Conservation (phyloP, 2,329 filamentous ascomycete genomes). For the Aspergillus melleus region DNA sequence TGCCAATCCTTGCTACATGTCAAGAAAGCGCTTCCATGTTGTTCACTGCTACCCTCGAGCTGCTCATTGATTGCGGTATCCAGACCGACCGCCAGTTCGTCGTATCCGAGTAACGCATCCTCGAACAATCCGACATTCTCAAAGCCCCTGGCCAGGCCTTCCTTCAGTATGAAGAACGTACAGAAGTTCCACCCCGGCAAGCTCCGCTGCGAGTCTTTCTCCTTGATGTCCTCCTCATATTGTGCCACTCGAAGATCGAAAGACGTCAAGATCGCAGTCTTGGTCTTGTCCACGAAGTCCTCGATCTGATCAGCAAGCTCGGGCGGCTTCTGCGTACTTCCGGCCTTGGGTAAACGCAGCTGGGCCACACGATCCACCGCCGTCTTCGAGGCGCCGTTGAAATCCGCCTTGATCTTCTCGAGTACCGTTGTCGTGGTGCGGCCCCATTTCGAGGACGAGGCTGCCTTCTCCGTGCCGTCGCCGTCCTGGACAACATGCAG, state of each 20-base stretch:
- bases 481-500: conserved; percentile 90
- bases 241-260: conserved; percentile 90
- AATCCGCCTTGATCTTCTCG: conserved; percentile 87
- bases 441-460: conserved; percentile 71
- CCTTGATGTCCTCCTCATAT: conserved; percentile 96
- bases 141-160: conserved; percentile 88
- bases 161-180: conserved; percentile 97
- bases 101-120: conserved; percentile 91
- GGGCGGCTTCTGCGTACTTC: conserved; percentile 63
- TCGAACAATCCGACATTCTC: conserved; percentile 95
- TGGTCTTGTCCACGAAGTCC: conserved; percentile 82
- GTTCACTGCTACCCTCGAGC: conserved; percentile 58
- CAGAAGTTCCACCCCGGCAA: conserved; percentile 99
- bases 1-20: conserved; percentile 73
- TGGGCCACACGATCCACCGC: conserved; percentile 78
- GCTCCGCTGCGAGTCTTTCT: conserved; percentile 82
- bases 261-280: conserved; percentile 79
- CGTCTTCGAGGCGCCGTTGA: conserved; percentile 75
- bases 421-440: conserved; percentile 77
- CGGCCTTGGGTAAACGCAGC: conserved; percentile 66
- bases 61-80: conserved; percentile 81
- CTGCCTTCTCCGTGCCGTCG: conserved; percentile 63
- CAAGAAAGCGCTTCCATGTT: conserved; percentile 72
- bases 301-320: conserved; percentile 81
- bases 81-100: conserved; percentile 85